Evolutionary conservation across 73 alveolate species (phyloP), one percentile per base, ranked within the genome.

Genomic region (Durusdinium trenchii): DNA sequence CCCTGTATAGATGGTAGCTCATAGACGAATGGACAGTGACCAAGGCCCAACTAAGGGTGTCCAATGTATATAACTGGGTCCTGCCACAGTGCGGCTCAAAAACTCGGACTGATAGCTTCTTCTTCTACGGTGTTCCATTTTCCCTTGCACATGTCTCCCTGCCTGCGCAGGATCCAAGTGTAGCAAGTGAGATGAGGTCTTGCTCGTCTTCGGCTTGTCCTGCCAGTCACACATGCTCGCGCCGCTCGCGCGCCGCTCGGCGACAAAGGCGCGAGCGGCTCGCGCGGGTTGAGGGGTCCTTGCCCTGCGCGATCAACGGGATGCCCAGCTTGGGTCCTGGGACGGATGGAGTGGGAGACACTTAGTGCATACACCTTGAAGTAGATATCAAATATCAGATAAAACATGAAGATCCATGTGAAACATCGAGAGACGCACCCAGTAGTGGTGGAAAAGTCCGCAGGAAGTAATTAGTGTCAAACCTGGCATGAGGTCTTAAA

Each of bases 131-230:
- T 9, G 64, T 54, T 54, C 64, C 20, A 54, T 20, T 12, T 12
- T 12, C 28, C 20, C 20, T 20, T 54, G 28, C 20, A 20, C 64
- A 54, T 9, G 9, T 12, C 64, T 20, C 35, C 26, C 30, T 51
- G 73, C 95, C 95, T 87, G 95, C 40, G 60, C 95, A 4, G 95
- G 95, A 62, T 87, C 95, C 85, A 87, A 67, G 83, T 87, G 95
- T 20, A 87, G 84, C 67, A 87, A 62, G 36, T 87, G 95, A 23
- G 85, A 43, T 48, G 95, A 60, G 28, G 82, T 86, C 95, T 87
- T 60, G 95, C 95, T 82, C n/a, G n/a, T n/a, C 96, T 64, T 89
- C 67, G 86, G 61, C 96, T 89, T 9, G 64, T 9, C 28, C 64
- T 54, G 64, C 9, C 64, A 67, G 45, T 26, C 18, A 32, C 81